Evolutionary conservation across 768 basidiomycete genomes (phyloP).

Genomic region (Panaeolus papilionaceus): DNA sequence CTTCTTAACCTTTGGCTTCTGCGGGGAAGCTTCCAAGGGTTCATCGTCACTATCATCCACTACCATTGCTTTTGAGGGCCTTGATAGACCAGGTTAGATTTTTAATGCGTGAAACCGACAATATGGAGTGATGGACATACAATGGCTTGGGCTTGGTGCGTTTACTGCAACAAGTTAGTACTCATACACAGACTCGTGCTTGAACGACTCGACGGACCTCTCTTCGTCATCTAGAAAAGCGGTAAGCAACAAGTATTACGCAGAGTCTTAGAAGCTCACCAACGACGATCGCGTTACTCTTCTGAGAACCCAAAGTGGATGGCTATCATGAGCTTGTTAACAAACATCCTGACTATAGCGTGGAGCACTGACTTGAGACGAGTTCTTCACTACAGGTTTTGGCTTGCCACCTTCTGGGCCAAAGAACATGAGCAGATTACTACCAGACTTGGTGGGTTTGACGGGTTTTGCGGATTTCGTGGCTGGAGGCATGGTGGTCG

Average conservation of each 20-base stretch:
- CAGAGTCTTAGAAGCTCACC: not conserved
- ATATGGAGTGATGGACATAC: not conserved
- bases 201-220: not conserved
- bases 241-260: not conserved
- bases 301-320: slow-evolving; percentile 26
- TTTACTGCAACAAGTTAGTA: slow-evolving; percentile 1
- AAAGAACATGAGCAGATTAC: slow-evolving; percentile 33
- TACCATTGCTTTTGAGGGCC: slow-evolving; percentile 16
- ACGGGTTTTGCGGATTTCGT: slow-evolving; percentile 22
- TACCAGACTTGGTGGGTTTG: slow-evolving; percentile 23
- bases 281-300: slow-evolving; percentile 11
- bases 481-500: slow-evolving; percentile 24
- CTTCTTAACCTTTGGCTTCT: slow-evolving; percentile 20
- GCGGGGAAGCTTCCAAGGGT: slow-evolving; percentile 25
- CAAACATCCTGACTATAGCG: not conserved
- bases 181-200: not conserved
- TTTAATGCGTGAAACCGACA: not conserved
- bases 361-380: slow-evolving; percentile 24
- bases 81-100: not conserved
- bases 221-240: slow-evolving; percentile 14
- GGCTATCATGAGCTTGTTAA: slow-evolving; percentile 13
- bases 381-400: slow-evolving; percentile 25
- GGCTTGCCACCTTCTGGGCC: slow-evolving; percentile 29
- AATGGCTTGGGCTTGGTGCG: slow-evolving; percentile 4
- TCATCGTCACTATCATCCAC: slow-evolving; percentile 39